phyloP scores from a whole-genome alignment of 2,329 filamentous ascomycete species.

The Cladophialophora exuberans region DNA sequence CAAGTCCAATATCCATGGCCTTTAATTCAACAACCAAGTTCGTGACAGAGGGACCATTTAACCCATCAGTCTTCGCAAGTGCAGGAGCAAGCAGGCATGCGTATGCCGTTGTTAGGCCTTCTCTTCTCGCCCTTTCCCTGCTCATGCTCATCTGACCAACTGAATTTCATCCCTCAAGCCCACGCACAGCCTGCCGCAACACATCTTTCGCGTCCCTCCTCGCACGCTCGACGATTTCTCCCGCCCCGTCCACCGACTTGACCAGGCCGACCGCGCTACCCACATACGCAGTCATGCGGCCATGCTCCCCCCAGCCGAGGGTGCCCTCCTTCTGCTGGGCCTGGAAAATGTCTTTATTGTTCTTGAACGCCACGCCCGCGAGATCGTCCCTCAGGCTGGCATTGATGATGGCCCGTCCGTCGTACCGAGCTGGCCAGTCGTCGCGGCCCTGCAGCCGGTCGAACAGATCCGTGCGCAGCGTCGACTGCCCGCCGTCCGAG shows the following conservation, averaged over 20 bases:
- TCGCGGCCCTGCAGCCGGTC: constrained; percentile 58
- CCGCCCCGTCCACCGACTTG: neutral
- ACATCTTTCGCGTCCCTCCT: neutral
- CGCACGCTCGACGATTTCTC: neutral
- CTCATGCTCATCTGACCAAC: no score
- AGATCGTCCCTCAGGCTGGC: constrained; percentile 43
- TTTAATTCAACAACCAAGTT: no score
- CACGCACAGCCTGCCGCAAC: neutral
- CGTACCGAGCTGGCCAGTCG: constrained; percentile 61
- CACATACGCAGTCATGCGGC: constrained; percentile 15
- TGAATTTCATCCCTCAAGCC: no score
- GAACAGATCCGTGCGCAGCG: constrained; percentile 55
- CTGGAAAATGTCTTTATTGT: constrained; percentile 9
- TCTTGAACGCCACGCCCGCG: constrained; percentile 2
- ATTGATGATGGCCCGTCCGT: constrained; percentile 61
- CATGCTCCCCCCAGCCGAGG: constrained; percentile 10
- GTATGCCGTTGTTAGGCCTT: no score
- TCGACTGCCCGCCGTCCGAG: constrained; percentile 54
- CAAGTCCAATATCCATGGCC: no score
- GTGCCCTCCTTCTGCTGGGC: constrained; percentile 6
- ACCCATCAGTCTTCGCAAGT: no score
- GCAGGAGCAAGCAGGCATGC: no score
- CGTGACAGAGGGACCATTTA: no score
- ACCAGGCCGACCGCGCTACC: constrained; percentile 13
- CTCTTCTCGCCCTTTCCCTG: no score